These are phyloP conservation scores for Neurospora cerealis DNA, from an alignment of 495 filamentous ascomycete species.

Conservation along the genomic window DNA sequence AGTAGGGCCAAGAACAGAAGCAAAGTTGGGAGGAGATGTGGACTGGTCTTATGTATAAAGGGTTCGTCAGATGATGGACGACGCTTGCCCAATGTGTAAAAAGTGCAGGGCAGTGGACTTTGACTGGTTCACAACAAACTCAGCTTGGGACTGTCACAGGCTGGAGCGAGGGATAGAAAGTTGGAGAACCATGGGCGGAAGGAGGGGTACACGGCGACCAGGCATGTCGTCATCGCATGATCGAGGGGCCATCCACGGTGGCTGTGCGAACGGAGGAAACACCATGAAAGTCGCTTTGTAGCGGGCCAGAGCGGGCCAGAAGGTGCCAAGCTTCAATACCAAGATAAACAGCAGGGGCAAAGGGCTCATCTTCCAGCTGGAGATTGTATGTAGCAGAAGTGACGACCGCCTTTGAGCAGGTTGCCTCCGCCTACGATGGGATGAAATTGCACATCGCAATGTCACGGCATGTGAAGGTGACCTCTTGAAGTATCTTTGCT, in stretches of 20 bases:
- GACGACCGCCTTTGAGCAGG: neutral
- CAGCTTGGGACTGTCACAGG: neutral
- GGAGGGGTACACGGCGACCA: slow-evolving; percentile 3
- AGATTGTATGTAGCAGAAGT: neutral
- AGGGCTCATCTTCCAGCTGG: neutral
- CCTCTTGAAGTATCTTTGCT: neutral
- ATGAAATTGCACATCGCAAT: neutral
- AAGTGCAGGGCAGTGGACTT: neutral
- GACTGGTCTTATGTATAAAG: neutral
- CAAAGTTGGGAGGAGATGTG: neutral
- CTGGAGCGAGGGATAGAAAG: slow-evolving; percentile 2
- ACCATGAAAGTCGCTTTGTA: neutral
- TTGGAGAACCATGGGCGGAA: neutral
- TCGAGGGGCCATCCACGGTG: slow-evolving; percentile 8
- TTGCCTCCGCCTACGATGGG: neutral
- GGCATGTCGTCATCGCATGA: slow-evolving; percentile 23
- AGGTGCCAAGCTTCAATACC: neutral
- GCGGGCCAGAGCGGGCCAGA: neutral
- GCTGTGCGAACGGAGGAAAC: slow-evolving; percentile 5
- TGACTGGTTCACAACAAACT: neutral
- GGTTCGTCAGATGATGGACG: neutral
- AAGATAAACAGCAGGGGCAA: neutral
- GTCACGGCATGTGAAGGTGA: neutral
- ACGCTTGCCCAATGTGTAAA: neutral
- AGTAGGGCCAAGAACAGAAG: neutral